phyloP scores from a whole-genome alignment of 2,329 filamentous ascomycete genomes.

The Ceratocystis papillata region DNA sequence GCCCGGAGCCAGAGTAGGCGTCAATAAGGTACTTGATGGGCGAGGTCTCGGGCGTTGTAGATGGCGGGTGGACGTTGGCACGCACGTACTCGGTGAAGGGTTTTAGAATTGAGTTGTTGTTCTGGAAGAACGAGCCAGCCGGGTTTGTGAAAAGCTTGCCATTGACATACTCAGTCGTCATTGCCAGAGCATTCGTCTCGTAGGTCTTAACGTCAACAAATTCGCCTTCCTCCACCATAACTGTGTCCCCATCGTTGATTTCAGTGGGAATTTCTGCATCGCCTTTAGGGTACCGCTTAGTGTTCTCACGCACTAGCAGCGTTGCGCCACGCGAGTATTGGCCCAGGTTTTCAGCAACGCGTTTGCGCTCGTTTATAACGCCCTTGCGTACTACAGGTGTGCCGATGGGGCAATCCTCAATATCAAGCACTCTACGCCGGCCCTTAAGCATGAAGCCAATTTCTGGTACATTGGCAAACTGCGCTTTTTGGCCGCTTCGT shows the following conservation, averaged over 20 bases:
- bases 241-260: slow-evolving; percentile 31
- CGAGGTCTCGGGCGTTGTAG: slow-evolving; percentile 27
- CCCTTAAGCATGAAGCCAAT: slow-evolving; percentile 89
- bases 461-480: slow-evolving; percentile 56
- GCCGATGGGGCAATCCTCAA: slow-evolving; percentile 93
- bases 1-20: slow-evolving; percentile 91
- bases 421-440: slow-evolving; percentile 70
- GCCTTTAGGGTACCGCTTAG: slow-evolving; percentile 52
- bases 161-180: slow-evolving; percentile 78
- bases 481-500: slow-evolving; percentile 38
- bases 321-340: slow-evolving; percentile 76
- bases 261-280: slow-evolving; percentile 28
- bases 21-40: slow-evolving; percentile 81
- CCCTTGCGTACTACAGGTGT: slow-evolving; percentile 75
- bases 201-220: slow-evolving; percentile 69
- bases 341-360: slow-evolving; percentile 58
- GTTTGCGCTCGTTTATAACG: slow-evolving; percentile 64
- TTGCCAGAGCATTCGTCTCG: slow-evolving; percentile 74
- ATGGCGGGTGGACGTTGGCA: slow-evolving; percentile 56
- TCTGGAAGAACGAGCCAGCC: slow-evolving; percentile 94
- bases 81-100: slow-evolving; percentile 80
- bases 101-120: slow-evolving; percentile 96
- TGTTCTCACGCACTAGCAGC: slow-evolving; percentile 77
- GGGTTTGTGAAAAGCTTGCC: slow-evolving; percentile 79
- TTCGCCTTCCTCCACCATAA: slow-evolving; percentile 42